Conservation (phyloP, 179 eudicot species). For the Amaranthus tricolor region DNA sequence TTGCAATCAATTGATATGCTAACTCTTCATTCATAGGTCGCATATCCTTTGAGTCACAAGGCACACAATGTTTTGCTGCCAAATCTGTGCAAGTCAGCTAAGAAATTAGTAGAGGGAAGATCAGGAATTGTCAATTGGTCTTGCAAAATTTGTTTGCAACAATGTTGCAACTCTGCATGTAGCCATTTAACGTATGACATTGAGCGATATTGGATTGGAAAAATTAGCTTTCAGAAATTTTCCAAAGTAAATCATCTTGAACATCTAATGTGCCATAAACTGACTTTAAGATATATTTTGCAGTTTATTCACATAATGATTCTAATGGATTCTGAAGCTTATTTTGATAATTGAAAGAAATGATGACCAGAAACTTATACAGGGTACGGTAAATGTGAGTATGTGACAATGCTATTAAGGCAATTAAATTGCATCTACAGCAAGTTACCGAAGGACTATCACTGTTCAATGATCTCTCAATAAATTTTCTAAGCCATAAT, state of each 20-base stretch:
- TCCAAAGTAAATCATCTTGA: neutral
- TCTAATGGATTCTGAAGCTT: neutral
- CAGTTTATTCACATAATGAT: neutral
- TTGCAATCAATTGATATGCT: slow-evolving; percentile 50
- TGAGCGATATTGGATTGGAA: neutral
- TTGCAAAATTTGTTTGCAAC: neutral
- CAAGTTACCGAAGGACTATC: neutral
- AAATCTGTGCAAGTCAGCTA: slow-evolving; percentile 44
- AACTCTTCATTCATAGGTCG: slow-evolving; percentile 74
- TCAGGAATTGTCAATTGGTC: neutral
- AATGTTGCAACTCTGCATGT: neutral
- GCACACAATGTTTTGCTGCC: slow-evolving; percentile 79
- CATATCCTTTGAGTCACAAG: slow-evolving; percentile 66
- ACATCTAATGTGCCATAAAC: neutral
- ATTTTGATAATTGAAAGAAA: slow-evolving; percentile 3
- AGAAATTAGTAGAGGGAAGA: neutral
- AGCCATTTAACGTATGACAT: neutral
- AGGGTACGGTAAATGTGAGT: neutral
- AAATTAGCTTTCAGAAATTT: neutral
- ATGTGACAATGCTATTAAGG: neutral
- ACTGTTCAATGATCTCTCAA: neutral
- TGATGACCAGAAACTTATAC: neutral
- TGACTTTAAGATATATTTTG: neutral
- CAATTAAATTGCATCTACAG: neutral
- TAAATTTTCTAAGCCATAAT: slow-evolving; percentile 3